Evolutionary conservation across 2,329 filamentous ascomycete species (phyloP).

Genomic region (Bipolaris bicolor): DNA sequence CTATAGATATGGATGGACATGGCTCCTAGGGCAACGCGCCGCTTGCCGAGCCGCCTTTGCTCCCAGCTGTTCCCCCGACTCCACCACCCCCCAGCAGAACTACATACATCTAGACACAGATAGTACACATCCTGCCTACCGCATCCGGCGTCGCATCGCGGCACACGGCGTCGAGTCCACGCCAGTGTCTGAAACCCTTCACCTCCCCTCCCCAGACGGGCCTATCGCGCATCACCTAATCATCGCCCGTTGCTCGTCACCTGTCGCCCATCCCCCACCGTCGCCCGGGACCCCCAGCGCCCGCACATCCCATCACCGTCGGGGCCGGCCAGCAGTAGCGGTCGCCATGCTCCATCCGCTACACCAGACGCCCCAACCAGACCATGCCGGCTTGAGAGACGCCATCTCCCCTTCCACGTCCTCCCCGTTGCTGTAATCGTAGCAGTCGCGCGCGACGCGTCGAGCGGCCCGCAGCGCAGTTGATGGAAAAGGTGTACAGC

Average conservation of each 20-base stretch:
- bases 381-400: conserved; percentile 34
- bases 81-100: neutral
- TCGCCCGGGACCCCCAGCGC: conserved; percentile 2
- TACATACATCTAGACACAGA: no score
- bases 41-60: conserved; percentile 6
- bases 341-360: conserved; percentile 39
- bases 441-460: conserved; percentile 24
- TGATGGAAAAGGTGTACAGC: conserved; percentile 47
- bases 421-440: conserved; percentile 12
- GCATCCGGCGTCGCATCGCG: neutral
- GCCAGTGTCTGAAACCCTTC: neutral
- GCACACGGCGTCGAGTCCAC: neutral
- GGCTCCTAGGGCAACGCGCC: conserved; percentile 4
- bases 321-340: conserved; percentile 22
- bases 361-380: conserved; percentile 24
- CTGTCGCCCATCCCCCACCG: neutral
- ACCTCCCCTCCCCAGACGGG: no score
- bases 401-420: conserved; percentile 10
- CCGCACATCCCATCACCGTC: conserved; percentile 17
- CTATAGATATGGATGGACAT: no score
- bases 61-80: neutral
- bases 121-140: no score
- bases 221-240: no score
- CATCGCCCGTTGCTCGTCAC: neutral
- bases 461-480: conserved; percentile 31